These are phyloP conservation scores for Penicillium sp. DNA, from an alignment of 2,329 filamentous ascomycete genomes.

Conservation along the genomic window DNA sequence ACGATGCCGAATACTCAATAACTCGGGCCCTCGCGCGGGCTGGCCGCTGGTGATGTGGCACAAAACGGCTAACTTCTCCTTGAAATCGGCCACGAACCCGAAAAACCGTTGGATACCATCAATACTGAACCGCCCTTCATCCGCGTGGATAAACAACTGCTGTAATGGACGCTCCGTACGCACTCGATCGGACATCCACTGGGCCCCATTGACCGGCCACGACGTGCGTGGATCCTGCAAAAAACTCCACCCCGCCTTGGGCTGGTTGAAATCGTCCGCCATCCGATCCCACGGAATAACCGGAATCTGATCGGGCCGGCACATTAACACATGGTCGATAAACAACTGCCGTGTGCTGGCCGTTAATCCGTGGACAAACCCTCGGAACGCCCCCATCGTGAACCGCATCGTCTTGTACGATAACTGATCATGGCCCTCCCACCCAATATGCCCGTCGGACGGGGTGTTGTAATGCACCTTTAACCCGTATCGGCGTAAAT, in stretches of 20 bases:
- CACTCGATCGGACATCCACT: background rate
- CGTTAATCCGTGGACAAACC: background rate
- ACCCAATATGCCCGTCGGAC: background rate
- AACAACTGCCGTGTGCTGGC: background rate
- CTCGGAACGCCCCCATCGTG: background rate
- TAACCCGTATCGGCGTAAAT: background rate
- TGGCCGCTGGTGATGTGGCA: conserved; percentile 1
- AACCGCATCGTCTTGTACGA: background rate
- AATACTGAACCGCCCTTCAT: background rate
- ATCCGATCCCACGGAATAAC: background rate
- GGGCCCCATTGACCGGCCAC: background rate
- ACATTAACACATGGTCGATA: background rate
- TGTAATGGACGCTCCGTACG: background rate
- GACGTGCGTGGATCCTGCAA: background rate
- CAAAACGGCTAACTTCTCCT: background rate
- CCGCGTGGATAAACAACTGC: background rate
- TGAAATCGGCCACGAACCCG: background rate
- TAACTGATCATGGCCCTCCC: background rate
- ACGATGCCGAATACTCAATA: conserved; percentile 2
- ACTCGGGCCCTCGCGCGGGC: conserved; percentile 1
- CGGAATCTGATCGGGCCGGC: background rate
- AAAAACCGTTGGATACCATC: background rate
- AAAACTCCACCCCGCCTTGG: background rate
- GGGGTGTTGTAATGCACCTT: background rate
- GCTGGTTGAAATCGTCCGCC: background rate